Base-by-base conservation (phyloP, 768 basidiomycete species). In the Pleurotus salmoneostramineus region DNA sequence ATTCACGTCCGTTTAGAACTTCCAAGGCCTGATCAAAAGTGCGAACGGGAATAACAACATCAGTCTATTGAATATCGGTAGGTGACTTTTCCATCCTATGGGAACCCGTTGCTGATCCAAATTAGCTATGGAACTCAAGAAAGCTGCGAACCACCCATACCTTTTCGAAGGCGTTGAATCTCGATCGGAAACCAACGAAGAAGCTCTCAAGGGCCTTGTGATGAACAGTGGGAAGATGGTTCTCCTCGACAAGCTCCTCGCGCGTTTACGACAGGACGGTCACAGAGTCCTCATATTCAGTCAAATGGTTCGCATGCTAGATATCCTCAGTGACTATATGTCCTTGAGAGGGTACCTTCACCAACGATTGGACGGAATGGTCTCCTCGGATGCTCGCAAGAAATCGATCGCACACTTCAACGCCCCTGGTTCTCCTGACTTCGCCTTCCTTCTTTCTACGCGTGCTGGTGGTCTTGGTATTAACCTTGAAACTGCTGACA, bases 221-320 rank as follows among this genome's bases (percentile, higher is more conserved):
- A 97, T 97, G 93, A 96, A 89, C 72, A 95, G 93, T 60, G 97
- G 97, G 35, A 99, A 99, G 77, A 87, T 99, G 89, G 95, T 98
- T 50, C 77, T 99, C 34, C 87, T 99, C 56, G 97, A 99, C 77
- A 99, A 99, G 71, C 83, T 99, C 12, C 85, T 98, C n/a, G 82
- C 80, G 21, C 87, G 93, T 14, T 82, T 98, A 50, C 90, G 90
- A 65, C 86, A 83, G 63, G 96, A 98, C 69, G 91, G 92, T 3
- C 97, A 98, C 66, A 91, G 97, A 50, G 97, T 99, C 31, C 82
- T 99, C 64, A 98, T 99, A 65, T 99, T 99, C 79, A 97, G 95
- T 66, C 94, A 98, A 73, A 99, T 99, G 97, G 95, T 98, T 59
- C 87, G 97, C 59, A 93, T 98, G 86, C 81, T 99, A 46, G 97